These are phyloP conservation scores for Penicillium sp. DNA, from an alignment of 2,329 filamentous ascomycete species.

Conservation along the genomic window DNA sequence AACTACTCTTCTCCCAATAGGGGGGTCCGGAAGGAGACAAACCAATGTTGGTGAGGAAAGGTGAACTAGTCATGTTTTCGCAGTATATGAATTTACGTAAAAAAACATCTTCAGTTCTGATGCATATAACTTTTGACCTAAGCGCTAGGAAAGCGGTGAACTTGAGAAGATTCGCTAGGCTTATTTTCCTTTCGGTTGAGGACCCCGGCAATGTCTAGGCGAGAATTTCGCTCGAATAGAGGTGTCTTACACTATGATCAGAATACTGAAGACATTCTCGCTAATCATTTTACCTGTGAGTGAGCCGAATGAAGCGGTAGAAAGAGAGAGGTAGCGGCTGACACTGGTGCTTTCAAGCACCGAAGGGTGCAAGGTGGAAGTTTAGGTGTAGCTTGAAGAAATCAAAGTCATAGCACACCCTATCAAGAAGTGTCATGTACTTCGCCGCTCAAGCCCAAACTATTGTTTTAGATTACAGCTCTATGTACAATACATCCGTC, in stretches of 20 bases:
- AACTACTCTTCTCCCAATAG: conserved; percentile 33
- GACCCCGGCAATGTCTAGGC: too few species aligned
- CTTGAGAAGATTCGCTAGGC: too few species aligned
- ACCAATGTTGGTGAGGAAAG: conserved; percentile 26
- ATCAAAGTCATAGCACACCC: neutral
- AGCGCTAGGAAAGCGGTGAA: too few species aligned
- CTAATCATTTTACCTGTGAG: too few species aligned
- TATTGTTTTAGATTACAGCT: neutral
- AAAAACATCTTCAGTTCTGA: too few species aligned
- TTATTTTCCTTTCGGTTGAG: too few species aligned
- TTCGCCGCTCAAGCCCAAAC: neutral
- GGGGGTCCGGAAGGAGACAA: conserved; percentile 48
- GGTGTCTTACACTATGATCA: neutral
- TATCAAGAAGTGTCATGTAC: neutral
- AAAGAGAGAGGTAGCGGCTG: conserved; percentile 17
- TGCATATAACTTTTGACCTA: too few species aligned
- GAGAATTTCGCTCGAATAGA: neutral
- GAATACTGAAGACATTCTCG: too few species aligned
- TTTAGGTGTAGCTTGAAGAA: conserved; percentile 2
- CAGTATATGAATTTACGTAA: too few species aligned
- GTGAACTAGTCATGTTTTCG: conserved; percentile 13
- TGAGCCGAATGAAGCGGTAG: too few species aligned
- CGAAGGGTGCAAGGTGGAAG: conserved; percentile 18
- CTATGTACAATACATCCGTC: neutral
- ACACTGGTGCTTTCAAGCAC: conserved; percentile 22